phyloP scores from a whole-genome alignment of 1,139 yeast genomes.

The Geotrichum cucujoidarum region DNA sequence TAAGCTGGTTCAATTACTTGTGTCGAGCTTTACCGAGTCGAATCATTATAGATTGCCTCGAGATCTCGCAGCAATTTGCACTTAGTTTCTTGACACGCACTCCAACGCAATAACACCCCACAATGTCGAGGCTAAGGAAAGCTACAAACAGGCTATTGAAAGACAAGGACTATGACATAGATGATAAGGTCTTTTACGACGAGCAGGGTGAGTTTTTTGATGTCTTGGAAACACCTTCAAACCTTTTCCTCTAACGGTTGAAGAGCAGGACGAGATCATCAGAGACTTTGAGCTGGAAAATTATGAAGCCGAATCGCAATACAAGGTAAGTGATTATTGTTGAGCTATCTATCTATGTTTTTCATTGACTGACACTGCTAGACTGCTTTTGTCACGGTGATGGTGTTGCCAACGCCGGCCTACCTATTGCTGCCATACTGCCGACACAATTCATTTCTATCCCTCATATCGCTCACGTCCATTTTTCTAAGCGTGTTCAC shows the following conservation, averaged over 20 bases:
- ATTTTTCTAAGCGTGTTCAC: conserved; percentile 27
- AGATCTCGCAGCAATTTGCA: too few species aligned
- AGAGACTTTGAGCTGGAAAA: conserved; percentile 29
- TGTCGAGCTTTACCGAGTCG: too few species aligned
- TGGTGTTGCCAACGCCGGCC: conserved; percentile 35
- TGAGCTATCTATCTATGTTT: not conserved
- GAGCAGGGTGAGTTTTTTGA: conserved; percentile 24
- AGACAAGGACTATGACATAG: conserved; percentile 21
- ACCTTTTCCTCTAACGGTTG: too few species aligned
- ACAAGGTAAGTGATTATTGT: conserved; percentile 19
- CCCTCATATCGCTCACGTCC: conserved; percentile 32
- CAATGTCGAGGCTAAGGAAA: conserved; percentile 28
- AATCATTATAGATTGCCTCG: too few species aligned
- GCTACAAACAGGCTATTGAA: conserved; percentile 26
- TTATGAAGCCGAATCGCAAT: conserved; percentile 25
- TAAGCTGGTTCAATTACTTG: too few species aligned
- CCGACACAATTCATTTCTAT: conserved; percentile 31
- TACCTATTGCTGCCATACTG: conserved; percentile 33
- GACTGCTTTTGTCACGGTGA: conserved; percentile 27
- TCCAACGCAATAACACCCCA: too few species aligned
- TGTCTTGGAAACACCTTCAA: not conserved
- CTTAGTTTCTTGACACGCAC: too few species aligned
- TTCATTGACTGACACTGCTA: too few species aligned
- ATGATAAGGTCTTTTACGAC: conserved; percentile 22
- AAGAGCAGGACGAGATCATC: conserved; percentile 33